phyloP scores from a whole-genome alignment of 768 basidiomycete genomes.

The Phanerochaete sordida region DNA sequence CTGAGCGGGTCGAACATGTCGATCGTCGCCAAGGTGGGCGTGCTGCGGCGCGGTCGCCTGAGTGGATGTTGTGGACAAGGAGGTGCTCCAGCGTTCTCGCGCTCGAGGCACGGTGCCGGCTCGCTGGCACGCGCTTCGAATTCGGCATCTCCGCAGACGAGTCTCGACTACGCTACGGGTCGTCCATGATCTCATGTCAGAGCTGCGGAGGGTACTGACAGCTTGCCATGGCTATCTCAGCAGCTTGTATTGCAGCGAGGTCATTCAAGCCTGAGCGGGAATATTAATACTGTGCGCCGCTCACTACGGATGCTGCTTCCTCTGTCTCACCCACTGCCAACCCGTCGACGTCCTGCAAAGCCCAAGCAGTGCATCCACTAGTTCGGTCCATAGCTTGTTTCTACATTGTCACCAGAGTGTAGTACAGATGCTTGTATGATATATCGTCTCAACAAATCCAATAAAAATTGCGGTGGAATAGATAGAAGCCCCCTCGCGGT shows the following conservation, averaged over 20 bases:
- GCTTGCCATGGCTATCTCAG: too few species aligned
- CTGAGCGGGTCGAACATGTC: slow-evolving; percentile 73
- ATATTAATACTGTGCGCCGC: too few species aligned
- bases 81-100: neutral
- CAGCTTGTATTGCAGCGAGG: too few species aligned
- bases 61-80: neutral
- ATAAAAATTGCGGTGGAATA: neutral
- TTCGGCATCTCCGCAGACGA: neutral
- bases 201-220: too few species aligned
- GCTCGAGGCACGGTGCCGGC: neutral
- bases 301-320: too few species aligned
- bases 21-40: slow-evolving; percentile 3
- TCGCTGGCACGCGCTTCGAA: neutral
- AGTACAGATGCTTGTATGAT: neutral
- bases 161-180: neutral
- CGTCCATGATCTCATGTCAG: too few species aligned
- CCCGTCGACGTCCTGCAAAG: too few species aligned
- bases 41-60: neutral
- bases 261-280: too few species aligned
- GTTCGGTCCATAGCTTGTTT: neutral
- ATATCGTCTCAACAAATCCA: neutral
- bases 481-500: neutral
- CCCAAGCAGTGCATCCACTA: too few species aligned
- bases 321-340: too few species aligned
- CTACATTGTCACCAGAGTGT: neutral